These are phyloP conservation scores for Yamadazyma siamensis DNA, from an alignment of 1,139 yeast species.

Conservation along the genomic window DNA sequence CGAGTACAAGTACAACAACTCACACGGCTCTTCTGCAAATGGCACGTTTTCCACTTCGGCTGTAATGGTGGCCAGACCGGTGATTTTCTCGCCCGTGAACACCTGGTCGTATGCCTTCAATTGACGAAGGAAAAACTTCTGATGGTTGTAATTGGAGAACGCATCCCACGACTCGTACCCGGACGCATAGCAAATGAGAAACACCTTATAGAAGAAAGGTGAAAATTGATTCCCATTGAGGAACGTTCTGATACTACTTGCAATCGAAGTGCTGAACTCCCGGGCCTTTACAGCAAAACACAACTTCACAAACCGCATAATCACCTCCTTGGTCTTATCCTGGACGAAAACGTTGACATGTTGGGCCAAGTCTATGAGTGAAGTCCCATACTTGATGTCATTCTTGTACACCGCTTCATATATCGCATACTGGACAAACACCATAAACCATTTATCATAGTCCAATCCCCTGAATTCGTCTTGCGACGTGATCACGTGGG, in stretches of 20 bases:
- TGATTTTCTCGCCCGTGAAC: slow-evolving; percentile 46
- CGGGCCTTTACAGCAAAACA: slow-evolving; percentile 60
- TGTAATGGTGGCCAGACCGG: slow-evolving; percentile 77
- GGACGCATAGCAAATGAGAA: slow-evolving; percentile 64
- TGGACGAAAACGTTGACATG: slow-evolving; percentile 74
- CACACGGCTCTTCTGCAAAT: slow-evolving; percentile 56
- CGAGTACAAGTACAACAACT: slow-evolving; percentile 73
- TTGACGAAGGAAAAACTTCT: slow-evolving; percentile 84
- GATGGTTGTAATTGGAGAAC: slow-evolving; percentile 77
- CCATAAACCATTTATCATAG: slow-evolving; percentile 79
- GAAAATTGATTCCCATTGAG: slow-evolving; percentile 73
- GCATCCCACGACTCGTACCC: slow-evolving; percentile 56
- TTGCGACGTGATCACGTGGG: slow-evolving; percentile 41
- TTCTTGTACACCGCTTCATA: slow-evolving; percentile 60
- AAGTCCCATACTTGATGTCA: slow-evolving; percentile 60
- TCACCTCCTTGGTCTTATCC: slow-evolving; percentile 50
- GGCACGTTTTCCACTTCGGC: slow-evolving; percentile 38
- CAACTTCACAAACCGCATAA: slow-evolving; percentile 62
- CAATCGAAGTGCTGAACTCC: slow-evolving; percentile 44
- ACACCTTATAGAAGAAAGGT: slow-evolving; percentile 62
- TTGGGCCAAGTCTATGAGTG: slow-evolving; percentile 70
- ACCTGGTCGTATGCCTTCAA: slow-evolving; percentile 82
- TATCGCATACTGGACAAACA: slow-evolving; percentile 76
- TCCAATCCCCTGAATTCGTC: slow-evolving; percentile 69
- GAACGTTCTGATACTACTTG: slow-evolving; percentile 56